Evolutionary conservation across 192 early-diverging fungal species (phyloP).

Genomic region (Backusella westeae): DNA sequence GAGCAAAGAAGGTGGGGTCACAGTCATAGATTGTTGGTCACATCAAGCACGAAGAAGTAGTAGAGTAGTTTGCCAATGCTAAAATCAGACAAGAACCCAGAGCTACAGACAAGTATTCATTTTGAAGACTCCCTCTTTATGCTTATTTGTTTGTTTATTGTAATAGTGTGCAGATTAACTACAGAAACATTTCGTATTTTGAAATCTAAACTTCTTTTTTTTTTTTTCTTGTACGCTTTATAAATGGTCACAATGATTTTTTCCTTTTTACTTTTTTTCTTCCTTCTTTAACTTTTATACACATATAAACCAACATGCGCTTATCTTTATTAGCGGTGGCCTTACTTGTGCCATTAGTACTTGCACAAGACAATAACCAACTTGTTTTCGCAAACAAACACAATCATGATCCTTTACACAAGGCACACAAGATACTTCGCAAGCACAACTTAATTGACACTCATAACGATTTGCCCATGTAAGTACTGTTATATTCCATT

Average conservation of each 20-base stretch:
- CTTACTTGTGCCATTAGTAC: background rate
- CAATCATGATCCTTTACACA: background rate
- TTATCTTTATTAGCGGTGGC: background rate
- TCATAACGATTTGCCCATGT: conserved; percentile 38
- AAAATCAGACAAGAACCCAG: background rate
- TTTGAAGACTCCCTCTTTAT: background rate
- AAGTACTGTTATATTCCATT: background rate
- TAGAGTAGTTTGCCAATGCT: background rate
- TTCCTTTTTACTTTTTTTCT: background rate
- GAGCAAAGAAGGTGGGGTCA: background rate
- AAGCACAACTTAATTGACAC: conserved; percentile 33
- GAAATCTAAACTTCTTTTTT: background rate
- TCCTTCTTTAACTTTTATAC: background rate
- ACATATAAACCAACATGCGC: background rate
- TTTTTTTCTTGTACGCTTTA: background rate
- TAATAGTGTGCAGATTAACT: background rate
- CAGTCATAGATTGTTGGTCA: background rate
- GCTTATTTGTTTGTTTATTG: background rate
- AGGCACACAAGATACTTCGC: conserved; percentile 15
- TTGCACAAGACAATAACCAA: background rate
- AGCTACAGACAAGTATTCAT: background rate
- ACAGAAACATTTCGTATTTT: background rate
- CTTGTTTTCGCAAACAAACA: background rate
- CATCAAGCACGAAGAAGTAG: too few species aligned
- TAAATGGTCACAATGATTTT: background rate